phyloP scores from a whole-genome alignment of 805 yeast genomes.

The Blastobotrys muscicola region DNA sequence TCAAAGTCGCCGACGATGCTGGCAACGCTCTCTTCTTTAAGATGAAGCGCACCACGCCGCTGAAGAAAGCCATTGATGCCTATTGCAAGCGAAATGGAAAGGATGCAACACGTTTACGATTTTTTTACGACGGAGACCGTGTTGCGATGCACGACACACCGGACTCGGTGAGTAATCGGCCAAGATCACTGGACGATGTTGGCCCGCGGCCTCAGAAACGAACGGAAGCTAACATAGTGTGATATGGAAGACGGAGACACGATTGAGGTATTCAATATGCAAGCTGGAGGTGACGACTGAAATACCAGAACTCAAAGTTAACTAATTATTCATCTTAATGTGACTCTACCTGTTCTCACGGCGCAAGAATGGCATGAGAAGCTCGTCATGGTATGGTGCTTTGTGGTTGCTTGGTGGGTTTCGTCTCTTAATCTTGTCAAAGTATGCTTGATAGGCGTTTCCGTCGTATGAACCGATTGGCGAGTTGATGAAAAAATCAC shows the following conservation, averaged over 20 bases:
- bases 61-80: conserved; percentile 93
- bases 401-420: conserved; percentile 33
- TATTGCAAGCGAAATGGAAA: conserved; percentile 97
- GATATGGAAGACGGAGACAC: conserved; percentile 94
- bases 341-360: conserved; percentile 14
- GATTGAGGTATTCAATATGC: conserved; percentile 93
- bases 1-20: conserved; percentile 90
- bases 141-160: conserved; percentile 86
- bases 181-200: not conserved
- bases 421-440: conserved; percentile 48
- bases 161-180: conserved; percentile 39
- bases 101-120: conserved; percentile 69
- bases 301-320: no score
- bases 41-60: conserved; percentile 84
- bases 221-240: conserved; percentile 29
- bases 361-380: conserved; percentile 28
- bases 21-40: conserved; percentile 92
- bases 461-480: conserved; percentile 76
- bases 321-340: no score
- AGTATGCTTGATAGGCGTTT: conserved; percentile 73
- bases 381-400: conserved; percentile 46
- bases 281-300: no score
- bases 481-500: conserved; percentile 70
- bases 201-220: no score
- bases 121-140: conserved; percentile 88